A percentile compares a stretch with the other conserved stretches of the same genome.
Conservation (phyloP, 1,284 basidiomycete genomes). For the Rhodotorula sp. region DNA sequence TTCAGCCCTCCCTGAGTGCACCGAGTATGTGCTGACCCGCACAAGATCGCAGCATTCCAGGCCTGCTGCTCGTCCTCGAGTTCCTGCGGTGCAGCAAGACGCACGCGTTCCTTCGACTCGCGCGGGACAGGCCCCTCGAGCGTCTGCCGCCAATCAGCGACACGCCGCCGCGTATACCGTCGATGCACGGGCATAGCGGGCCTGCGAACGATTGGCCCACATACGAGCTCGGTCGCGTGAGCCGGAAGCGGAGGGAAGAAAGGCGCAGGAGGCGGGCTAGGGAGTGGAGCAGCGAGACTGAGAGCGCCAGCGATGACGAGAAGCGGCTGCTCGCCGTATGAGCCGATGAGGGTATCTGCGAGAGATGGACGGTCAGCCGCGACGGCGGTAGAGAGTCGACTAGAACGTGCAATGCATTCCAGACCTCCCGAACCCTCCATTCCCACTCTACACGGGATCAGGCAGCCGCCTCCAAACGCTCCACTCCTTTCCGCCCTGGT, state of each 20-base stretch:
- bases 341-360: not conserved
- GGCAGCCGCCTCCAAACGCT: constrained; percentile 37
- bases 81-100: constrained; percentile 3
- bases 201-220: too few relatives aligned
- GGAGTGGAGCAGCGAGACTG: not conserved
- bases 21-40: not conserved
- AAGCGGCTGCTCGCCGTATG: constrained; percentile 7
- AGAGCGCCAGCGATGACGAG: not conserved
- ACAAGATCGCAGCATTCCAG: not conserved
- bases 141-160: not conserved
- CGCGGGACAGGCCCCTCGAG: not conserved
- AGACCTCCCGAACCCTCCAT: not conserved
- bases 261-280: not conserved
- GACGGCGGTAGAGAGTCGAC: not conserved
- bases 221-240: constrained; percentile 2
- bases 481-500: constrained; percentile 65
- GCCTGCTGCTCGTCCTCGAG: constrained; percentile 14
- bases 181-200: too few relatives aligned
- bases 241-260: not conserved
- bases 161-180: not conserved
- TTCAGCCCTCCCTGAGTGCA: not conserved
- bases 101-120: not conserved
- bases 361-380: not conserved
- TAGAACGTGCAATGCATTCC: too few relatives aligned
- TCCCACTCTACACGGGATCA: constrained; percentile 28